Conservation (phyloP, 2,329 filamentous ascomycete genomes). For the Exserohilum turcica region DNA sequence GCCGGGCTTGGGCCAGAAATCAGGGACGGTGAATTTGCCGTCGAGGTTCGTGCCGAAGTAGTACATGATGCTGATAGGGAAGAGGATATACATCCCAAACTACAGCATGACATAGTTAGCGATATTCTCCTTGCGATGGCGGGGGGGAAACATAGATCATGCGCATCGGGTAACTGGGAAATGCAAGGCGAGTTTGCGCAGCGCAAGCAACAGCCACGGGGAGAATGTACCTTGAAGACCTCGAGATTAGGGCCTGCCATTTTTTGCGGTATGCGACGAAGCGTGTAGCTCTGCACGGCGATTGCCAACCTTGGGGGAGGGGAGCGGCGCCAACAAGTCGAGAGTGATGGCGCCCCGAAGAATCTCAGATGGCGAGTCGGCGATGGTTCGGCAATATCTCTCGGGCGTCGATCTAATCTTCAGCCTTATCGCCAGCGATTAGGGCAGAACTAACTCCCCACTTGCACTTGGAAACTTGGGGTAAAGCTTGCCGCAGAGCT, state of each 20-base stretch:
- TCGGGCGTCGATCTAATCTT: constrained; percentile 8
- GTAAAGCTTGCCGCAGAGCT: not conserved
- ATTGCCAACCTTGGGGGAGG: too few species aligned
- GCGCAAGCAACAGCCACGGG: too few species aligned
- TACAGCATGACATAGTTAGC: constrained; percentile 45
- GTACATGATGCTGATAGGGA: constrained; percentile 99
- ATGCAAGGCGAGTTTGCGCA: not conserved
- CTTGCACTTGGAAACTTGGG: constrained; percentile 8
- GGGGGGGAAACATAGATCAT: too few species aligned
- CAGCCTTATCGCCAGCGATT: constrained; percentile 4
- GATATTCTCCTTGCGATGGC: not conserved
- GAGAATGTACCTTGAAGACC: constrained; percentile 77
- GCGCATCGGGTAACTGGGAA: constrained; percentile 3
- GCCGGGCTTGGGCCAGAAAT: constrained; percentile 89
- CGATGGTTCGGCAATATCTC: constrained; percentile 10
- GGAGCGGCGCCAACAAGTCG: not conserved
- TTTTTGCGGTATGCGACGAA: constrained; percentile 42
- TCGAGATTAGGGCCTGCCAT: constrained; percentile 91
- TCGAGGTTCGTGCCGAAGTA: constrained; percentile 99
- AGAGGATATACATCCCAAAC: constrained; percentile 99
- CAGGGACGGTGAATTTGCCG: constrained; percentile 76
- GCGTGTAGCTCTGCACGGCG: not conserved
- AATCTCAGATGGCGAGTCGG: constrained; percentile 10
- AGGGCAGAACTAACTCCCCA: too few species aligned
- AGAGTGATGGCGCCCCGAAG: constrained; percentile 11